Evolutionary conservation across 2,329 filamentous ascomycete species (phyloP).

Genomic region (Trichoderma aggressivum): DNA sequence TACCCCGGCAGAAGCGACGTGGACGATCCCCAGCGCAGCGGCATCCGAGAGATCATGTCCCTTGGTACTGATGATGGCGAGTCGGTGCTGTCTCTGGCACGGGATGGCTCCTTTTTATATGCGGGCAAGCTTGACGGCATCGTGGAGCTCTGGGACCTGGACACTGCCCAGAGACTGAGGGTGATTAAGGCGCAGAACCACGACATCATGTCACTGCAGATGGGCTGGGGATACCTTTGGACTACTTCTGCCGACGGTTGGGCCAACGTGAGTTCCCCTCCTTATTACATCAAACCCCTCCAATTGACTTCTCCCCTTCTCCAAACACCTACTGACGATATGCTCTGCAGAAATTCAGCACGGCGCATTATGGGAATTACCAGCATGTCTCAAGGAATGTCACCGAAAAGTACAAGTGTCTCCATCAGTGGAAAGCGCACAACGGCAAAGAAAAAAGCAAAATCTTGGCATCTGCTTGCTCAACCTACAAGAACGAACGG

Average conservation of each 20-base stretch:
- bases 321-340: slow-evolving; percentile 13
- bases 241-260: slow-evolving; percentile 87
- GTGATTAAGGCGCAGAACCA: slow-evolving; percentile 77
- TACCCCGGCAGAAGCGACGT: slow-evolving; percentile 24
- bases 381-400: slow-evolving; percentile 49
- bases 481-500: slow-evolving; percentile 65
- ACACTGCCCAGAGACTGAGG: slow-evolving; percentile 85
- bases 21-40: slow-evolving; percentile 48
- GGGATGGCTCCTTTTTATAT: slow-evolving; percentile 91
- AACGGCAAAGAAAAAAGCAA: slow-evolving; percentile 82
- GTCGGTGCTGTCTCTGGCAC: slow-evolving; percentile 71
- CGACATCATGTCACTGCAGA: slow-evolving; percentile 82
- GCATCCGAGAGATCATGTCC: slow-evolving; percentile 66
- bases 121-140: slow-evolving; percentile 83
- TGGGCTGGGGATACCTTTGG: slow-evolving; percentile 81
- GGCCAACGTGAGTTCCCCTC: slow-evolving; percentile 62
- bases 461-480: slow-evolving; percentile 78
- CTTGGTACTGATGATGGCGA: slow-evolving; percentile 60
- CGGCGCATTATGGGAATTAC: slow-evolving; percentile 60
- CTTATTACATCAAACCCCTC: neutral
- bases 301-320: accelerated
- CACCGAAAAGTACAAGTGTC: slow-evolving; percentile 78
- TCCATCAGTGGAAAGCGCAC: slow-evolving; percentile 78
- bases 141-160: slow-evolving; percentile 94
- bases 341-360: slow-evolving; percentile 59